Evolutionary conservation across 345 rosid species (phyloP).

Genomic region (Salix dunnii): DNA sequence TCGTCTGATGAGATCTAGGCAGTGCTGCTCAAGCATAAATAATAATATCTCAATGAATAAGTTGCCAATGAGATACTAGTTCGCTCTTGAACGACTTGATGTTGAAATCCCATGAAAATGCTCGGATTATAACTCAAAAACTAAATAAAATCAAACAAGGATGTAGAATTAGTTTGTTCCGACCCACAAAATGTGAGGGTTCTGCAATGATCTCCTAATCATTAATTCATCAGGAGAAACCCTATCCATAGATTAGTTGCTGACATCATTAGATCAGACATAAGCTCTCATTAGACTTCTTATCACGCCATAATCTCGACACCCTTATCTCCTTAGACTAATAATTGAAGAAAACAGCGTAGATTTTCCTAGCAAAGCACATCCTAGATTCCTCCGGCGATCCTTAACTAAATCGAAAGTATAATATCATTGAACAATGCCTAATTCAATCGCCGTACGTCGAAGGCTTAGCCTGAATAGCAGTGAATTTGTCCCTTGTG

Average conservation of each 20-base stretch:
- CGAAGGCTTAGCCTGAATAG: no score
- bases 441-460: no score
- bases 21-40: background rate
- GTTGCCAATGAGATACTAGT: no score
- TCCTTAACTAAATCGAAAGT: background rate
- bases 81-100: background rate
- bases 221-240: background rate
- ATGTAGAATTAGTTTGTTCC: background rate
- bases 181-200: background rate
- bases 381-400: background rate
- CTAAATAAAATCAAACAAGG: background rate
- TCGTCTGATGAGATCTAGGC: background rate
- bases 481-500: no score
- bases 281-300: background rate
- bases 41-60: background rate
- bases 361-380: no score
- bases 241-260: constrained; percentile 3
- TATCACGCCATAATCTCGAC: background rate
- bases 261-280: background rate
- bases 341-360: no score
- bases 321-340: background rate
- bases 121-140: background rate
- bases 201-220: background rate
- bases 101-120: background rate
- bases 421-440: background rate